A percentile compares a stretch with the other conserved stretches of the same genome.
Evolutionary conservation across 2,329 filamentous ascomycete genomes (phyloP).

Genomic region (Thermochaetoides dissita): DNA sequence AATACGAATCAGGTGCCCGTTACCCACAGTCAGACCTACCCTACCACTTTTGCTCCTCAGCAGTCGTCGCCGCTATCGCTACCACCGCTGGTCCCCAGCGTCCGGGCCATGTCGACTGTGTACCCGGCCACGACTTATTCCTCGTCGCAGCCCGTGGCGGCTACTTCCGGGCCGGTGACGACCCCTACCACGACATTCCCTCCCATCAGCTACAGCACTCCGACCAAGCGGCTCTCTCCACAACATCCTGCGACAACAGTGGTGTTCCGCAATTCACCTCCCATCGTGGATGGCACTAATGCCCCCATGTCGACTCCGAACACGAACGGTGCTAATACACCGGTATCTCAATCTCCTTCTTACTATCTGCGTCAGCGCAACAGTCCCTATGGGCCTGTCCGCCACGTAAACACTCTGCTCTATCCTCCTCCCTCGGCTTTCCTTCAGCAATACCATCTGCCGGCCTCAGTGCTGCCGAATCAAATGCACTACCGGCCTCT

Average conservation of each 20-base stretch:
- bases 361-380: constrained; percentile 76
- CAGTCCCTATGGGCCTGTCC: constrained; percentile 85
- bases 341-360: constrained; percentile 69
- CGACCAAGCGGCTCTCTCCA: constrained; percentile 40
- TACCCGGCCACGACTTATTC: constrained; percentile 43
- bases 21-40: constrained; percentile 19
- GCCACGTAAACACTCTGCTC: constrained; percentile 78
- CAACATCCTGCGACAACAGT: constrained; percentile 13
- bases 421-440: constrained; percentile 73
- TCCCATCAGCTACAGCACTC: constrained; percentile 31
- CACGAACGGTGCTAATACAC: constrained; percentile 36
- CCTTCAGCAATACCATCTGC: constrained; percentile 57
- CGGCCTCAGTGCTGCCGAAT: constrained; percentile 36
- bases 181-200: constrained; percentile 23
- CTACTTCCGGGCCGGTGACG: constrained; percentile 21
- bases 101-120: constrained; percentile 63
- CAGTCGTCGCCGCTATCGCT: constrained; percentile 39
- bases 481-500: constrained; percentile 77
- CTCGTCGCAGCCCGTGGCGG: constrained; percentile 21
- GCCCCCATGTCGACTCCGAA: constrained; percentile 23
- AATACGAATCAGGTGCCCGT: constrained; percentile 30
- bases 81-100: constrained; percentile 45
- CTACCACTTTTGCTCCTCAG: constrained; percentile 27
- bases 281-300: constrained; percentile 35
- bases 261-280: constrained; percentile 44